These are phyloP conservation scores for Chaetomium strumarium DNA, from an alignment of 2,329 filamentous ascomycete genomes.

Conservation along the genomic window DNA sequence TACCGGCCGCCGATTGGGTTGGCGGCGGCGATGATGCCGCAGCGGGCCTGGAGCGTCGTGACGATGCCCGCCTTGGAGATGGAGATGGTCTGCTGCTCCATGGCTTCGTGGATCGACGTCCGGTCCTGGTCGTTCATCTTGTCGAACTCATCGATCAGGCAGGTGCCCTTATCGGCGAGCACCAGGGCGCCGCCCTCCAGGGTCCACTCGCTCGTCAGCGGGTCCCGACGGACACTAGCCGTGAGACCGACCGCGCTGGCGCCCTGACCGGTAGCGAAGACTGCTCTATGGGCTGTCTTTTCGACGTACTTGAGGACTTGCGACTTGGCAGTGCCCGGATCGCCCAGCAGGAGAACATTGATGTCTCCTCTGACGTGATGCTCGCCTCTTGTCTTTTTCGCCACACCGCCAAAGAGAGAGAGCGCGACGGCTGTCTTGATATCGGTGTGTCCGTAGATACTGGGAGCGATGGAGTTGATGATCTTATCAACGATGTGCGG, in stretches of 20 bases:
- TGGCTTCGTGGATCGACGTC: constrained; percentile 97
- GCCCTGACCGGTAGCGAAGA: constrained; percentile 96
- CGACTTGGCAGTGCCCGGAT: constrained; percentile 96
- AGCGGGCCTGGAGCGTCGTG: constrained; percentile 91
- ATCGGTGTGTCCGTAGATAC: constrained; percentile 93
- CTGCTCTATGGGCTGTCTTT: constrained; percentile 92
- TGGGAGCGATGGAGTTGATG: constrained; percentile 87
- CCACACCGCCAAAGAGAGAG: constrained; percentile 90
- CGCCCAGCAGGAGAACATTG: constrained; percentile 92
- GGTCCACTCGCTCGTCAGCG: constrained; percentile 94
- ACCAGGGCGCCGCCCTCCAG: constrained; percentile 93
- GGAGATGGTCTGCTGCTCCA: constrained; percentile 99
- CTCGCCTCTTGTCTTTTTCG: constrained; percentile 81
- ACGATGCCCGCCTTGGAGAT: constrained; percentile 99
- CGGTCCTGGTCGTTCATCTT: constrained; percentile 99
- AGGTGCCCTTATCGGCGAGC: constrained; percentile 88
- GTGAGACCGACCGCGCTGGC: constrained; percentile 96
- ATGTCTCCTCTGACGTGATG: constrained; percentile 95
- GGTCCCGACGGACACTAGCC: constrained; percentile 90
- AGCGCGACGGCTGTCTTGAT: constrained; percentile 96
- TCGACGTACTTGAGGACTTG: constrained; percentile 97
- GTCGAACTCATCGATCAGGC: constrained; percentile 97
- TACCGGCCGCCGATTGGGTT: constrained; percentile 96
- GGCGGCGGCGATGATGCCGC: constrained; percentile 91
- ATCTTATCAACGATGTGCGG: constrained; percentile 91